Conservation (phyloP, 2,329 filamentous ascomycete species). For the Aspergillus viridinutans region DNA sequence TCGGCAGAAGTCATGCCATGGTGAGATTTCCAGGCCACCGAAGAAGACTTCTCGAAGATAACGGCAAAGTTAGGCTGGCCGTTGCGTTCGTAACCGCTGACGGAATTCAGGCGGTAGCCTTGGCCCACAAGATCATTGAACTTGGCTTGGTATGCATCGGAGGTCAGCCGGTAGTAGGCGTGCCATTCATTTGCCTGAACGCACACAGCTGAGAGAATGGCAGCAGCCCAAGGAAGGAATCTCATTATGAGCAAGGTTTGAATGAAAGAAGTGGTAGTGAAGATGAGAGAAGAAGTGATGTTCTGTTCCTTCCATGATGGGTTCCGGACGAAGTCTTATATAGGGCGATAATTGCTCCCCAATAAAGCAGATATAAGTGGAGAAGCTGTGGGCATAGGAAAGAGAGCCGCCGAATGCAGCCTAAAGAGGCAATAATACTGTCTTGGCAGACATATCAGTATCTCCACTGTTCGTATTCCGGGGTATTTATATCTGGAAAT, state of each 20-base stretch:
- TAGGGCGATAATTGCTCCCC: not conserved
- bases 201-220: constrained; percentile 4
- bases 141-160: constrained; percentile 9
- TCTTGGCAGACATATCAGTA: not conserved
- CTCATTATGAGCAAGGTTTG: constrained; percentile 1
- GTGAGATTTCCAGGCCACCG: constrained; percentile 7
- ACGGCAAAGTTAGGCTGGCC: constrained; percentile 9
- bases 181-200: constrained; percentile 10
- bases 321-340: not conserved
- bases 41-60: constrained; percentile 9
- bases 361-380: not conserved
- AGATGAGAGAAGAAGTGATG: not conserved
- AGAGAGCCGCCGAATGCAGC: not conserved
- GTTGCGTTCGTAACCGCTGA: constrained; percentile 10
- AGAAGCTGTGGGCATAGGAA: not conserved
- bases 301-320: not conserved
- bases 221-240: not conserved
- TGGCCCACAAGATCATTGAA: constrained; percentile 7
- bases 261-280: not conserved
- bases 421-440: not conserved
- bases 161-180: constrained; percentile 10
- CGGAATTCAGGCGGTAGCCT: constrained; percentile 7
- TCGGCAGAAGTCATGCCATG: constrained; percentile 8
- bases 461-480: not conserved
- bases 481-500: not conserved